A percentile compares a stretch with the other conserved stretches of the same genome.
These are phyloP conservation scores for Penicillium lividum DNA, from an alignment of 495 filamentous ascomycete genomes.

Conservation along the genomic window DNA sequence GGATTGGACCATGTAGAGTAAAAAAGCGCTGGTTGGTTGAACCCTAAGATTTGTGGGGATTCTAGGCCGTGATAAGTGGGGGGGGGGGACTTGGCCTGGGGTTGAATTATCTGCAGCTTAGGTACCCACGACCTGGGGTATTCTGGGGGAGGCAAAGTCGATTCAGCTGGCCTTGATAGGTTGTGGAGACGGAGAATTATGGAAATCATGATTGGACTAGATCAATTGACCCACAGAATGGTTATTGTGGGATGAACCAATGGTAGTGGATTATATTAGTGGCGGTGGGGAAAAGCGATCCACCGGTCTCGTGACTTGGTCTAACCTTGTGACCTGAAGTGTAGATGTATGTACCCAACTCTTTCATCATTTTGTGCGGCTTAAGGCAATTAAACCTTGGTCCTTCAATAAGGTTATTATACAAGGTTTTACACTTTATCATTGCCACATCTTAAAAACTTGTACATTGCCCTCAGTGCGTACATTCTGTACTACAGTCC, in stretches of 20 bases:
- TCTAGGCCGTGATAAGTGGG: constrained; percentile 4
- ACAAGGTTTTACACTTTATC: neutral
- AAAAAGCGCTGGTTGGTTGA: neutral
- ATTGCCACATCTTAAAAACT: too few species aligned
- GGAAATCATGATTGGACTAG: constrained; percentile 8
- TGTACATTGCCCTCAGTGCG: neutral
- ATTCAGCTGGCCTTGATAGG: neutral
- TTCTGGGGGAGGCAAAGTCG: neutral
- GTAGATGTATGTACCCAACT: neutral
- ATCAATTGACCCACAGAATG: constrained; percentile 12
- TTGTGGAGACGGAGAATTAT: neutral
- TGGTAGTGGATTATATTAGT: neutral
- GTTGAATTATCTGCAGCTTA: neutral
- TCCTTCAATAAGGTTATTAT: neutral
- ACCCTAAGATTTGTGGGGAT: constrained; percentile 3
- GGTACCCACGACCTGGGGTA: neutral
- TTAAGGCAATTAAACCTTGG: neutral
- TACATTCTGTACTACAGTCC: neutral
- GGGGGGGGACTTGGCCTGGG: constrained; percentile 4
- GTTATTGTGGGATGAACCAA: constrained; percentile 14
- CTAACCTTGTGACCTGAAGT: neutral
- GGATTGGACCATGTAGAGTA: constrained; percentile 1
- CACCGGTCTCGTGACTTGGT: constrained; percentile 10
- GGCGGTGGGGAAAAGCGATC: constrained; percentile 33
- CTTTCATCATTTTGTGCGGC: neutral